Evolutionary conservation across 2,329 filamentous ascomycete genomes (phyloP).

Genomic region (Ophiostoma perfectum): DNA sequence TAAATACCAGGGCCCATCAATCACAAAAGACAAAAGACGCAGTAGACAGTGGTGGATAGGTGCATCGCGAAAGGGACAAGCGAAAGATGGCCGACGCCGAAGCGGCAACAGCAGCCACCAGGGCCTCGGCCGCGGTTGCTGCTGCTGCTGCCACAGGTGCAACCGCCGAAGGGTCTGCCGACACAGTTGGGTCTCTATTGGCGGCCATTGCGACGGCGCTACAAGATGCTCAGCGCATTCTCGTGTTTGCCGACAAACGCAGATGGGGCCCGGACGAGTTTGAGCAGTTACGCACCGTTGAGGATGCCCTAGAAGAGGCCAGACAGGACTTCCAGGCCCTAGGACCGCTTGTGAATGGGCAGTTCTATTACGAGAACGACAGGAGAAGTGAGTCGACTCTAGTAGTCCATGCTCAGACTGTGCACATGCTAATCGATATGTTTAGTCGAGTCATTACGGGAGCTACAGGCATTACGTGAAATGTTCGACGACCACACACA

Average conservation of each 20-base stretch:
- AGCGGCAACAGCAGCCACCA: constrained; percentile 19
- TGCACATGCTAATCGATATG: too few relatives aligned
- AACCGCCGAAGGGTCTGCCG: constrained; percentile 27
- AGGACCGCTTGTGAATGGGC: constrained; percentile 49
- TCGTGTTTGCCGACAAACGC: constrained; percentile 53
- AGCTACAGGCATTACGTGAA: constrained; percentile 43
- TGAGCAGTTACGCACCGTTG: constrained; percentile 52
- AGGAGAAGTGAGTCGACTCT: constrained; percentile 36
- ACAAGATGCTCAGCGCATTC: constrained; percentile 48
- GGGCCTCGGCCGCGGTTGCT: constrained; percentile 23
- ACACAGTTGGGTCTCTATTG: constrained; percentile 54
- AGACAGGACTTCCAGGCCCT: constrained; percentile 57
- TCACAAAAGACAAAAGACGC: background rate
- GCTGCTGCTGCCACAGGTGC: constrained; percentile 6
- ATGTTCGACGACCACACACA: constrained; percentile 46
- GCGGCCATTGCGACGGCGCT: constrained; percentile 52
- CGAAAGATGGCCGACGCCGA: constrained; percentile 13
- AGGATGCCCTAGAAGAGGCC: constrained; percentile 53
- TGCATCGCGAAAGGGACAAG: background rate
- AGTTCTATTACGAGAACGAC: constrained; percentile 55
- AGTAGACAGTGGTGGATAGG: background rate
- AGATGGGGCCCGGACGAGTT: constrained; percentile 56
- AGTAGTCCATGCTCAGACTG: too few relatives aligned
- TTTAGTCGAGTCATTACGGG: constrained; percentile 45
- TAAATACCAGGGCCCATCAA: background rate